Base-by-base conservation (phyloP, 345 rosid genomes). In the Hypericum androsaemum region DNA sequence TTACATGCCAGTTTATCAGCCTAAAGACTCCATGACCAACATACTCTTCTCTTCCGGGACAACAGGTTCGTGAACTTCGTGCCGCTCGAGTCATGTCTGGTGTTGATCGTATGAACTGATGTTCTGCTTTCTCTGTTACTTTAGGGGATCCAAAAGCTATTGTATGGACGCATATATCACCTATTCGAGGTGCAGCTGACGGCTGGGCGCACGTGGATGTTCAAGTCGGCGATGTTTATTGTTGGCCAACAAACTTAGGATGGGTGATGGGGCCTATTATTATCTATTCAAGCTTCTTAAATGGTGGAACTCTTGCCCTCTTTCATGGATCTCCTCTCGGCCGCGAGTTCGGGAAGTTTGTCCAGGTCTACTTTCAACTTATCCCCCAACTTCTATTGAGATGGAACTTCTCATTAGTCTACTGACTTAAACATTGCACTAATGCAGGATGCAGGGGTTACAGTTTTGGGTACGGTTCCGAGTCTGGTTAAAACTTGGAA, bases 71-170 rank as follows among this genome's bases (percentile, higher is more conserved):
- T 40, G 39, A 32, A 17, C 59, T 6, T 39, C 8, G 28, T 10
- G 40, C 42, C 28, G 36, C 28, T n/a, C 41, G 44, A 52, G 12
- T 10, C 14, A 13, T 2, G n/a, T 42, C 11, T 12, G 39, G 10
- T 43, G 11, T 38, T 61, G 37, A 35, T 12, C 32, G 50, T 16
- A 13, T 50, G 5, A 50, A 44, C 28, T 41, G 41, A 46, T 62
- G 61, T 5, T 60, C 55, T 17, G 50, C 28, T 37, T 42, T 41
- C 17, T 40, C 7, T 55, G 2, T 62, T 58, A 65, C 5, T 58
- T 13, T 63, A 89, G 97, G 97, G 53, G 95, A 90, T 53, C 96
- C 96, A n/a, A 90, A 90, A 76, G 98, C 98, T 37, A 84, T 90
- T 37, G 80, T 79, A 0, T 90, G 96, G 98, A 87, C 98, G 9